These are phyloP conservation scores for Bisporella sp. DNA, from an alignment of 2,329 filamentous ascomycete species.

Conservation along the genomic window DNA sequence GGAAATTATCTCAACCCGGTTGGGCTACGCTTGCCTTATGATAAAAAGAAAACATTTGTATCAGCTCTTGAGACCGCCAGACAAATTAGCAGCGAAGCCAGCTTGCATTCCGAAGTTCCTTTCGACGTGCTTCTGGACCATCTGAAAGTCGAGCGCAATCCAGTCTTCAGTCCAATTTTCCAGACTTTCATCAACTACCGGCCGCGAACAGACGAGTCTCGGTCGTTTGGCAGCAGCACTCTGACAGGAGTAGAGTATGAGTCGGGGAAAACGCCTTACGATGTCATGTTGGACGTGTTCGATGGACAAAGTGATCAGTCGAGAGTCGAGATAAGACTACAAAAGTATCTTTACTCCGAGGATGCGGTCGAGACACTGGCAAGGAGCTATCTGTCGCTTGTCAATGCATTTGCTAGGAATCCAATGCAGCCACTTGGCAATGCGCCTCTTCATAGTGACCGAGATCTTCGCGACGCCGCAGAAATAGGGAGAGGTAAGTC, in stretches of 20 bases:
- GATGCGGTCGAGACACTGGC: not conserved
- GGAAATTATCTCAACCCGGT: conserved; percentile 15
- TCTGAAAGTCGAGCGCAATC: conserved; percentile 33
- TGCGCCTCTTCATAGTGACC: not conserved
- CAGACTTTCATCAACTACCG: conserved; percentile 39
- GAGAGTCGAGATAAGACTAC: not conserved
- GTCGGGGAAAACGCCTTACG: conserved; percentile 11
- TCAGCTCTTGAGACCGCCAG: conserved; percentile 16
- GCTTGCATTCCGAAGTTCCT: conserved; percentile 38
- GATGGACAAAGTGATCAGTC: not conserved
- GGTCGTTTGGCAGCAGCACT: conserved; percentile 19
- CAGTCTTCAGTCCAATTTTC: conserved; percentile 19
- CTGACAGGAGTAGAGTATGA: conserved; percentile 11
- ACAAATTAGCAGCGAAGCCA: conserved; percentile 27
- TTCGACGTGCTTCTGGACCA: conserved; percentile 41
- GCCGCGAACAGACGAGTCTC: conserved; percentile 23
- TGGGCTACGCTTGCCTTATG: conserved; percentile 10
- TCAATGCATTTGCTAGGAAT: not conserved
- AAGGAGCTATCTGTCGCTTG: not conserved
- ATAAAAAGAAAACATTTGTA: conserved; percentile 14
- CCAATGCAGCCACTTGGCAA: not conserved
- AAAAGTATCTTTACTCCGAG: not conserved
- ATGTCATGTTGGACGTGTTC: not conserved
- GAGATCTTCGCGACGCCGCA: not conserved
- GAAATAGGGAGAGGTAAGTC: conserved; percentile 1